A percentile compares a stretch with the other conserved stretches of the same genome.
Evolutionary conservation across 2,329 filamentous ascomycete genomes (phyloP).

Genomic region (Trichoderma simmonsii): DNA sequence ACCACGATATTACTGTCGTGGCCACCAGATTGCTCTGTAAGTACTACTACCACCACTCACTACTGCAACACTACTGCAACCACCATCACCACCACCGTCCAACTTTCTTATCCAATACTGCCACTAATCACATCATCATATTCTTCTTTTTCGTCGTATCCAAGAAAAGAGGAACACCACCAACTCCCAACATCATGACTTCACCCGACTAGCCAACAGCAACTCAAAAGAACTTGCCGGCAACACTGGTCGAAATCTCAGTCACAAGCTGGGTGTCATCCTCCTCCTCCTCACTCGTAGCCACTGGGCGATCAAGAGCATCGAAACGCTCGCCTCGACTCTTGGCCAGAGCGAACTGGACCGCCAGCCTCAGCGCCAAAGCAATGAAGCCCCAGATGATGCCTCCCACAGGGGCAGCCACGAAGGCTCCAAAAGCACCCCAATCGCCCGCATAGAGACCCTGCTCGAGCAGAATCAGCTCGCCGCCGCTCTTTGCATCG

Average conservation of each 20-base stretch:
- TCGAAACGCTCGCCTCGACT: constrained; percentile 60
- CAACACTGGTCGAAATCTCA: constrained; percentile 27
- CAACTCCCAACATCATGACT: neutral
- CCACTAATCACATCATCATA: neutral
- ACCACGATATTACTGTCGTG: neutral
- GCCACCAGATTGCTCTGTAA: neutral
- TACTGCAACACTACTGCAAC: neutral
- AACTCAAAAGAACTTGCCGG: constrained; percentile 54
- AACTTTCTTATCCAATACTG: neutral
- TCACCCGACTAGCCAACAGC: neutral
- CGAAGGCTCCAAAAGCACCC: constrained; percentile 79
- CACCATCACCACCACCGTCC: neutral
- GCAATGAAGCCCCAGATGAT: constrained; percentile 68
- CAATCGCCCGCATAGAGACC: constrained; percentile 76
- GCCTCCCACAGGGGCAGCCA: constrained; percentile 73
- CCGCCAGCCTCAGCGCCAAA: constrained; percentile 55
- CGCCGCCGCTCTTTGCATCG: constrained; percentile 57
- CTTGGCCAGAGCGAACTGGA: constrained; percentile 58
- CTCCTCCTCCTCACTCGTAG: constrained; percentile 23
- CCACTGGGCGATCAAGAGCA: constrained; percentile 57
- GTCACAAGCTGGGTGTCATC: constrained; percentile 29
- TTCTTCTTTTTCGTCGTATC: neutral
- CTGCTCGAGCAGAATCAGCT: constrained; percentile 67
- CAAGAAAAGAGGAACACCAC: neutral
- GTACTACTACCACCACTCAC: neutral